phyloP scores from a whole-genome alignment of 2,329 filamentous ascomycete species.

The Trichoderma atroviride region DNA sequence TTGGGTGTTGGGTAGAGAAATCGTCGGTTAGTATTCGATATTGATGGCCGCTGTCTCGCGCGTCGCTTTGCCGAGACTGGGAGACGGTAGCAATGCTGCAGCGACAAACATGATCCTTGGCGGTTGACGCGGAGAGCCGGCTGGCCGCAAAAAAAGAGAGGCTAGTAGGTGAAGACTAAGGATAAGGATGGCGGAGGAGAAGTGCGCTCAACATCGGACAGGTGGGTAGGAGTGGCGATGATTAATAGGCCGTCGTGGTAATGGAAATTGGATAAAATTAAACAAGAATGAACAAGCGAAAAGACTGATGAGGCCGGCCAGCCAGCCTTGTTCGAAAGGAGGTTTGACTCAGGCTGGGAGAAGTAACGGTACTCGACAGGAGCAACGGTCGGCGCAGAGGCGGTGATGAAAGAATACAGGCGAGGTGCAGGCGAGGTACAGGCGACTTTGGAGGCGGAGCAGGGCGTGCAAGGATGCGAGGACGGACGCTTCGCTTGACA shows the following conservation, averaged over 20 bases:
- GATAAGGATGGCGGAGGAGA: background rate
- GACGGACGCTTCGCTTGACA: background rate
- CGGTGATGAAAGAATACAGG: background rate
- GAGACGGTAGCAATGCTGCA: constrained; percentile 11
- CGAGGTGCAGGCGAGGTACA: background rate
- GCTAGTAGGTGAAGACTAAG: constrained; percentile 4
- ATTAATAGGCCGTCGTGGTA: background rate
- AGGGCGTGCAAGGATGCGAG: background rate
- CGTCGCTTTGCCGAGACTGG: constrained; percentile 5
- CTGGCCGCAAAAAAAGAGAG: background rate
- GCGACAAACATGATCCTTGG: constrained; percentile 16
- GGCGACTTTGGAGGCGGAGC: background rate
- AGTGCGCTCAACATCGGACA: constrained; percentile 1
- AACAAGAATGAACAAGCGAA: background rate
- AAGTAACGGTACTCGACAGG: constrained; percentile 13
- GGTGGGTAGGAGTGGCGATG: background rate
- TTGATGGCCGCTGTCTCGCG: background rate
- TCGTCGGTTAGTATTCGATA: background rate
- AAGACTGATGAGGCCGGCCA: background rate
- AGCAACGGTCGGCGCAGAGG: background rate
- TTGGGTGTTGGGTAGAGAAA: background rate
- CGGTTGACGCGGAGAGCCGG: constrained; percentile 2
- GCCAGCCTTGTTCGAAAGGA: constrained; percentile 19
- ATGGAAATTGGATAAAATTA: background rate
- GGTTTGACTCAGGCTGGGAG: background rate